Evolutionary conservation across 768 basidiomycete genomes (phyloP).

Genomic region (Suillus americanus): DNA sequence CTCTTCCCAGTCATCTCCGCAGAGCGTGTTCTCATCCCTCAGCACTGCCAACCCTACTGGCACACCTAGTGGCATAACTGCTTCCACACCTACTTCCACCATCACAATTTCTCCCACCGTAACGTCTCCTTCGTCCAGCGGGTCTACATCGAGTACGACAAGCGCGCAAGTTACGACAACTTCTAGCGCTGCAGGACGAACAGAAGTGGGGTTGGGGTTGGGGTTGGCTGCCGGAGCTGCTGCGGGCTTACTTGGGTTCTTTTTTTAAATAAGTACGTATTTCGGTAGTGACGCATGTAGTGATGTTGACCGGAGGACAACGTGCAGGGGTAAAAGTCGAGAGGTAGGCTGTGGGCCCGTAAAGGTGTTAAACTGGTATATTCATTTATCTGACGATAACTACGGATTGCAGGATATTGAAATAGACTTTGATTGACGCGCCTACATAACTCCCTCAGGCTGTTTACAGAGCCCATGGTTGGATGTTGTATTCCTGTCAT

Average conservation of each 20-base stretch:
- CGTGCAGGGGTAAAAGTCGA: background rate
- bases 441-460: too few relatives aligned
- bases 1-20: conserved; percentile 19
- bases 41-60: background rate
- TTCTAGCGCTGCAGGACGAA: conserved; percentile 11
- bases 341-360: too few relatives aligned
- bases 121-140: background rate
- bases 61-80: too few relatives aligned
- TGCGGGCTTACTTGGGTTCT: conserved; percentile 8
- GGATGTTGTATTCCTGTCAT: too few relatives aligned
- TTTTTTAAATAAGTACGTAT: conserved; percentile 1
- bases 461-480: too few relatives aligned
- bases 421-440: too few relatives aligned
- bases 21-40: conserved; percentile 4
- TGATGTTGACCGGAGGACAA: too few relatives aligned
- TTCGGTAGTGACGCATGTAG: background rate
- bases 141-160: background rate
- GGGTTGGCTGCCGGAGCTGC: background rate
- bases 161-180: conserved; percentile 2
- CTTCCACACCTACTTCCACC: background rate
- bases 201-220: background rate
- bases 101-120: background rate
- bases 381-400: too few relatives aligned
- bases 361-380: too few relatives aligned
- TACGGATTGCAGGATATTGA: too few relatives aligned